Evolutionary conservation across 805 yeast species (phyloP).

Genomic region (Saccharomyces kudriavzevii): DNA sequence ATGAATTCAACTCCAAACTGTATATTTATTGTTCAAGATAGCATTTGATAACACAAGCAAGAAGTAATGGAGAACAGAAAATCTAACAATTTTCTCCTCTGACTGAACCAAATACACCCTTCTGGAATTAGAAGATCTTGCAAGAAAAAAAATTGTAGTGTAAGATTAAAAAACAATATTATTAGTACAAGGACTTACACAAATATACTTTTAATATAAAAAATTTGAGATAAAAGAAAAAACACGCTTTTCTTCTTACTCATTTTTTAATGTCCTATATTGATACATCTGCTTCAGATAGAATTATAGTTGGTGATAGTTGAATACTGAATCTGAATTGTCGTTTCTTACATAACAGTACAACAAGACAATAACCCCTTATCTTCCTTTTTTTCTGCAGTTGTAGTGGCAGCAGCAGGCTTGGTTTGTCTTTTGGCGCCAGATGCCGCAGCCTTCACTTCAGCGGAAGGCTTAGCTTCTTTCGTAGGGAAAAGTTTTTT

Average conservation of each 20-base stretch:
- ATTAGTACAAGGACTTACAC: background rate
- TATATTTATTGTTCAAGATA: background rate
- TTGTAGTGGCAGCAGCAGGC: constrained; percentile 8
- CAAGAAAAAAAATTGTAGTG: background rate
- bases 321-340: background rate
- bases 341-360: constrained; percentile 23
- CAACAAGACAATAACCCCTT: constrained; percentile 25
- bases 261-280: background rate
- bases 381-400: constrained; percentile 18
- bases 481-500: constrained; percentile 22
- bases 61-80: background rate
- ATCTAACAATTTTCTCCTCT: background rate
- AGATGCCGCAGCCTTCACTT: constrained; percentile 5
- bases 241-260: background rate
- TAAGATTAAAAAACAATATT: background rate
- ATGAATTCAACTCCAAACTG: background rate
- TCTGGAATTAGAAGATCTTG: background rate
- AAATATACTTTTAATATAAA: background rate
- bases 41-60: background rate
- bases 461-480: constrained; percentile 2
- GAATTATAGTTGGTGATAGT: background rate
- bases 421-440: constrained; percentile 8
- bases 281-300: background rate
- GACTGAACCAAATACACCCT: background rate
- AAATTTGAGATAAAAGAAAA: background rate